Percentiles rank a stretch among this genome's conserved stretches.
Conservation (phyloP, 2,329 filamentous ascomycete genomes). For the Monosporascus sp. region DNA sequence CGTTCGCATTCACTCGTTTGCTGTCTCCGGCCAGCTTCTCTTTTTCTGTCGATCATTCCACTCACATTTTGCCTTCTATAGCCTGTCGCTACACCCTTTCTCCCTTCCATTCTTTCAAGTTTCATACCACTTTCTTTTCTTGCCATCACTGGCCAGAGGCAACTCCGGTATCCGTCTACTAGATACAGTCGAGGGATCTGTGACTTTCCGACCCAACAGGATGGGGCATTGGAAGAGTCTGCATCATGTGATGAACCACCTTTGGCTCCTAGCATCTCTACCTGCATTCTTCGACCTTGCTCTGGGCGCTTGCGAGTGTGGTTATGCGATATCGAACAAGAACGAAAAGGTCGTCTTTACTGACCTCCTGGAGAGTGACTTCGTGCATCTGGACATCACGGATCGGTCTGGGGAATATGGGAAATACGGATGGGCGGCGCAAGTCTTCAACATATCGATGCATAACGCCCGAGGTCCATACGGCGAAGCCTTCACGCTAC, state of each 20-base stretch:
- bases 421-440: slow-evolving; percentile 50
- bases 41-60: background rate
- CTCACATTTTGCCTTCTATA: background rate
- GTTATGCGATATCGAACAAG: slow-evolving; percentile 53
- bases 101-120: background rate
- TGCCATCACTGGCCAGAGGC: background rate
- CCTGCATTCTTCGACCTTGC: slow-evolving; percentile 14
- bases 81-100: background rate
- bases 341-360: slow-evolving; percentile 51
- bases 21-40: background rate
- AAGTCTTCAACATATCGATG: slow-evolving; percentile 62
- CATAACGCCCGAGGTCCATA: slow-evolving; percentile 55
- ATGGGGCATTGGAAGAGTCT: background rate
- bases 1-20: background rate
- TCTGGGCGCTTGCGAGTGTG: slow-evolving; percentile 61
- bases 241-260: slow-evolving; percentile 4
- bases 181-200: background rate
- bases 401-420: slow-evolving; percentile 37
- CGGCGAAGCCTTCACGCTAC: slow-evolving; percentile 56
- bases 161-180: background rate
- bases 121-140: background rate
- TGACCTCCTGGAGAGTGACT: slow-evolving; percentile 67
- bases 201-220: background rate
- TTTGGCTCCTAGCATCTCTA: slow-evolving; percentile 10
- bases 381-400: slow-evolving; percentile 47